Percentiles rank a stretch among this genome's conserved stretches.
Conservation (phyloP, 306 rosid genomes). For the Benincasa hispida region DNA sequence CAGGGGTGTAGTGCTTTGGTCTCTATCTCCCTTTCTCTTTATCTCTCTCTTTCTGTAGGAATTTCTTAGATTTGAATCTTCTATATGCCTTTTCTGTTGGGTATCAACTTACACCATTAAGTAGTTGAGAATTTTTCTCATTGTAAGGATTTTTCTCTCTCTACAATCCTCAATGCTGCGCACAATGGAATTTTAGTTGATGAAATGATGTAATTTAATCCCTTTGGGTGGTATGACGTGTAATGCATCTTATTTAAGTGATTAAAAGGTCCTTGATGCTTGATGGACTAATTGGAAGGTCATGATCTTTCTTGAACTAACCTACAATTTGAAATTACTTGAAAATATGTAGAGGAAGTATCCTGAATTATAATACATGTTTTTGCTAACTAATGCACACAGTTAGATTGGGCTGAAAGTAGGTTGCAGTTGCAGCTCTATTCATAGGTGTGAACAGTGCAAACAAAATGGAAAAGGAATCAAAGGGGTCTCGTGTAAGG, state of each 20-base stretch:
- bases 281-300: background rate
- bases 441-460: background rate
- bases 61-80: background rate
- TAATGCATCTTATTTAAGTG: background rate
- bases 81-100: background rate
- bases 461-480: slow-evolving; percentile 26
- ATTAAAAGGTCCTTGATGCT: background rate
- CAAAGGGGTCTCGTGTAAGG: slow-evolving; percentile 8
- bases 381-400: background rate
- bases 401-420: background rate
- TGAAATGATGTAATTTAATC: background rate
- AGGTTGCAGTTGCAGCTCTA: background rate
- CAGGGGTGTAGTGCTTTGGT: background rate
- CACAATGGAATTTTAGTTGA: background rate
- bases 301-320: background rate
- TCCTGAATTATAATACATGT: background rate
- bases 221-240: background rate
- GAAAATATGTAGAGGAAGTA: background rate
- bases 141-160: background rate
- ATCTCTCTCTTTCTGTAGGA: background rate
- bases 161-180: background rate
- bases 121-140: background rate
- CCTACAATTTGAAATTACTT: background rate
- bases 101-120: background rate
- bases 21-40: background rate